Evolutionary conservation across 1,284 basidiomycete species (phyloP), one percentile per base, ranked within the genome.

Genomic region (Wolfiporia cocos): DNA sequence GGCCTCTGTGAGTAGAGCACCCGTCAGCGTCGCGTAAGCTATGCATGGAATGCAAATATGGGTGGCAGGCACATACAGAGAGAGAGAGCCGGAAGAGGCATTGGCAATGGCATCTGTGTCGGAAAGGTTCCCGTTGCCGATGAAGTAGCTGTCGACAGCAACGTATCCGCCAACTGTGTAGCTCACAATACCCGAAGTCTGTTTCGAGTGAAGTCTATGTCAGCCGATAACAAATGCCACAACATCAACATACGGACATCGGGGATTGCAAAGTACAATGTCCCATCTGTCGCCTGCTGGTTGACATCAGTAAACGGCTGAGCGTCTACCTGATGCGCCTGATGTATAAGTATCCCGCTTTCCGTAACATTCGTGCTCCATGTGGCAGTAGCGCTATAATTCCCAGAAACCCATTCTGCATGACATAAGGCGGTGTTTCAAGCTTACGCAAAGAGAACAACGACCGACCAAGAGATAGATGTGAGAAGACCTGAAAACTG

Each of bases 231-330:
- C 1, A 3, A 29, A 7, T n/a, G n/a, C n/a, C n/a, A n/a, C n/a
- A n/a, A n/a, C n/a, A n/a, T n/a, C n/a, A n/a, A 26, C 3, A 10
- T 14, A 54, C 49, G 4, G 30, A 37, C 42, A 17, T 5, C 6
- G 2, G 46, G 35, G 44, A 53, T 55, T 3, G 46, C 51, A 33
- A 48, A 50, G 34, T 55, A 54, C 22, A 36, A 39, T 7, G 33
- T 53, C 5, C 49, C 50, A 41, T 57, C 55, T 18, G 50, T 42
- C 15, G 54, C 52, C 37, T 51, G 50, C 20, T 48, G 34, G 14
- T 17, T 23, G 21, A 38, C 44, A 37, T 55, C 53, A 1, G 34
- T 34, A 20, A 44, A 36, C 12, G 39, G 39, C 17, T 34, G 18
- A 19, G 52, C 50, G 3, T n/a, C 31, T 35, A 46, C 44, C 2